Percentiles rank a stretch among this genome's conserved stretches.
Conservation (phyloP, 257 asterid species). For the Gentiana straminea region DNA sequence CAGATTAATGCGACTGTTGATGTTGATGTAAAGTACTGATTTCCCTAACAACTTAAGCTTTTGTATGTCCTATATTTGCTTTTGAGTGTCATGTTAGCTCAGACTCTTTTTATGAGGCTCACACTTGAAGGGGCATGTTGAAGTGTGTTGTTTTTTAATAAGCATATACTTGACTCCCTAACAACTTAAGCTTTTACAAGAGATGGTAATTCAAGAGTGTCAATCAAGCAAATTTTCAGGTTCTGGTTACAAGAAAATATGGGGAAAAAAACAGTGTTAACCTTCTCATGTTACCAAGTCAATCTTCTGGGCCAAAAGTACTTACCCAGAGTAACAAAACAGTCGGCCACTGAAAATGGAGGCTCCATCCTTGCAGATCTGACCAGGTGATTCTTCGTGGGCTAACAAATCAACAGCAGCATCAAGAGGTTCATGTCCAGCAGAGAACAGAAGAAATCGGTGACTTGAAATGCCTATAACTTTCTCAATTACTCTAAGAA, state of each 20-base stretch:
- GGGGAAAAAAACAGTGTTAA: not conserved
- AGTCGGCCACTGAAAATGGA: conserved; percentile 53
- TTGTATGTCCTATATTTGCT: no score
- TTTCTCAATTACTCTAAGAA: conserved; percentile 13
- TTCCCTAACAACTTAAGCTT: no score
- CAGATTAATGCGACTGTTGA: not conserved
- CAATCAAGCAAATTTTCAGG: not conserved
- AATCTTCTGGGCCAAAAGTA: conserved; percentile 5
- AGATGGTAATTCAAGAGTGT: no score
- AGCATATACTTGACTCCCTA: no score
- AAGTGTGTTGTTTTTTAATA: no score
- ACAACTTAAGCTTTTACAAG: no score
- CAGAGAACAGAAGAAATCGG: conserved; percentile 65
- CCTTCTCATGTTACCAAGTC: conserved; percentile 6
- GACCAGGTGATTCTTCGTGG: conserved; percentile 27
- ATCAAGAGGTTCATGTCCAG: conserved; percentile 78
- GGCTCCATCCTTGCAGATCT: conserved; percentile 36
- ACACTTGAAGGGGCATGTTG: no score
- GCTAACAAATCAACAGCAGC: conserved; percentile 41
- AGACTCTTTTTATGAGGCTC: no score
- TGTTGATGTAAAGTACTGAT: no score
- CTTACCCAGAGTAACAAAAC: conserved; percentile 82
- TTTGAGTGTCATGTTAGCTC: no score
- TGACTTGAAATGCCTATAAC: conserved; percentile 40
- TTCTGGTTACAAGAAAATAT: not conserved